phyloP scores from a whole-genome alignment of 1,284 basidiomycete species.

The Papiliotrema terrestris region DNA sequence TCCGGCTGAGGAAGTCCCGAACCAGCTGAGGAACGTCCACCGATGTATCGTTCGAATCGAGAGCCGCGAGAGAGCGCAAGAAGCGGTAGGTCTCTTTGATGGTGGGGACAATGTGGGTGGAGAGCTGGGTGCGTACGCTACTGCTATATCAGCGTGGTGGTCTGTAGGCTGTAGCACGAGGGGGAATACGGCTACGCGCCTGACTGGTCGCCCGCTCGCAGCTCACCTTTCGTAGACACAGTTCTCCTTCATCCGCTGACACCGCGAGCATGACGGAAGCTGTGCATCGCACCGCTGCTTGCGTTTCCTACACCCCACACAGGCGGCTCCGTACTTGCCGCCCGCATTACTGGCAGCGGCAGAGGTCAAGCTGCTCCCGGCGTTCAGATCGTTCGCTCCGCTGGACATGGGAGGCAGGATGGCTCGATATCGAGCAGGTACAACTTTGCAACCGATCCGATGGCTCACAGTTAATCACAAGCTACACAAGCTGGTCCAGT shows the following conservation, averaged over 20 bases:
- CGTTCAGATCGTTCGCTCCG: too few species aligned
- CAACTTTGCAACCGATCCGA: too few species aligned
- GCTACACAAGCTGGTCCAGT: too few species aligned
- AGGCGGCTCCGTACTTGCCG: constrained; percentile 12
- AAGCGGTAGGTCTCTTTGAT: not conserved
- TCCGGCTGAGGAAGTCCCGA: not conserved
- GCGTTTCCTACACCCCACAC: constrained; percentile 8
- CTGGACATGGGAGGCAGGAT: too few species aligned
- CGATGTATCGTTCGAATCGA: not conserved
- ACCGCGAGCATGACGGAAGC: constrained; percentile 9
- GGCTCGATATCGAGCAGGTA: too few species aligned
- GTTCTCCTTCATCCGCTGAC: constrained; percentile 6
- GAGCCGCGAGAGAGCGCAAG: not conserved
- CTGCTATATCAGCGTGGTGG: not conserved
- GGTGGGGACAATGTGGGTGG: not conserved
- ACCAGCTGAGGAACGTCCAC: not conserved
- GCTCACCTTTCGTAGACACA: constrained; percentile 14
- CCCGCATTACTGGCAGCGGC: not conserved
- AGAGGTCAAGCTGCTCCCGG: too few species aligned
- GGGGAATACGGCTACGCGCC: too few species aligned
- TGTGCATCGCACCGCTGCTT: constrained; percentile 12
- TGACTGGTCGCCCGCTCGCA: too few species aligned
- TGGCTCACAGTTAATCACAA: too few species aligned
- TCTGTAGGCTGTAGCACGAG: not conserved
- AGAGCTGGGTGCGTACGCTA: constrained; percentile 2